Conservation (phyloP, 768 basidiomycete genomes). For the Lactifluus piperatus region DNA sequence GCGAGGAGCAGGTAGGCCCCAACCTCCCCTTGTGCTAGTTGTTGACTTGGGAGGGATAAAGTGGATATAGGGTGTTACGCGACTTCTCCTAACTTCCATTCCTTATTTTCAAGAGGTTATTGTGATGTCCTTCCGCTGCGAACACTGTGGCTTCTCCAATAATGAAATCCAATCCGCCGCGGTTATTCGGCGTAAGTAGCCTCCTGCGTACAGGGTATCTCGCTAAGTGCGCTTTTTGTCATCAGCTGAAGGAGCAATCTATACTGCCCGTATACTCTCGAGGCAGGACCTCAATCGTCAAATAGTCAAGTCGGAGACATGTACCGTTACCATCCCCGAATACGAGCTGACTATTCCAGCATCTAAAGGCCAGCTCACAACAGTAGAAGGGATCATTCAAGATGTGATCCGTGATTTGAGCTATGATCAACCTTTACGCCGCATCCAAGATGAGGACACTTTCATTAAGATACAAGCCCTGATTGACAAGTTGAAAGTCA, state of each 20-base stretch:
- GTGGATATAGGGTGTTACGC: constrained; percentile 63
- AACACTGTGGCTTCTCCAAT: constrained; percentile 81
- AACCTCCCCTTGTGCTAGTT: not conserved
- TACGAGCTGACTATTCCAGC: constrained; percentile 86
- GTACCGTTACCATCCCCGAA: constrained; percentile 79
- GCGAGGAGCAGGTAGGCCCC: constrained; percentile 70
- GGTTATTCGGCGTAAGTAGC: constrained; percentile 62
- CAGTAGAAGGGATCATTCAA: constrained; percentile 84
- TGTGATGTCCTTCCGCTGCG: constrained; percentile 94
- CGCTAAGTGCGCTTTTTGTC: not conserved
- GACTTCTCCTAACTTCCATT: constrained; percentile 85
- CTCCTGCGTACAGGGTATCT: not conserved
- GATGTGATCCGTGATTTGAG: constrained; percentile 75
- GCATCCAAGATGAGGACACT: constrained; percentile 64
- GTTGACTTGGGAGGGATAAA: not conserved
- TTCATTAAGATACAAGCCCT: constrained; percentile 69
- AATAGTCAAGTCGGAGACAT: constrained; percentile 79
- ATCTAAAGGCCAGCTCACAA: constrained; percentile 89
- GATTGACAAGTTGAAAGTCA: constrained; percentile 51
- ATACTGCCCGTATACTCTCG: constrained; percentile 69
- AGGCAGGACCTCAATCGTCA: constrained; percentile 84
- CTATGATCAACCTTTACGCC: constrained; percentile 75
- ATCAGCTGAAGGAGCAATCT: constrained; percentile 73
- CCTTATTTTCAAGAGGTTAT: constrained; percentile 95
- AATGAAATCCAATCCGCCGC: constrained; percentile 95